Evolutionary conservation across 768 basidiomycete genomes (phyloP).

Genomic region (Leucosporidium creatinivorum): DNA sequence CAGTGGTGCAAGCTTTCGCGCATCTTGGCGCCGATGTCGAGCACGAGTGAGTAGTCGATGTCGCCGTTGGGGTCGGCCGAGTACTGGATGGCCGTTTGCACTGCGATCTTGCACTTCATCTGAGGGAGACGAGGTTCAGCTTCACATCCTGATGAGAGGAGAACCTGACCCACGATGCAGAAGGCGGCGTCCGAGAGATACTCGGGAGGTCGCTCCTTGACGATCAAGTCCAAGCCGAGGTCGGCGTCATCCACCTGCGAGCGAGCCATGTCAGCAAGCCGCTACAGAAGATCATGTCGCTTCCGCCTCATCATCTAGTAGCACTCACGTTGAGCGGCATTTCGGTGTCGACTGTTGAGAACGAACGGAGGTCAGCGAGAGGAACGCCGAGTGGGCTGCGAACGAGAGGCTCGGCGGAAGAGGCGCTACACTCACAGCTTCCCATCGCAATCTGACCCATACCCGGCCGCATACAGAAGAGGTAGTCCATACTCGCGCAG

Average conservation of each 20-base stretch:
- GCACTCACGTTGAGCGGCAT: background rate
- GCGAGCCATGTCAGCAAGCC: too few relatives aligned
- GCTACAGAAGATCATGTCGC: too few relatives aligned
- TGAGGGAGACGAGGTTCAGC: background rate
- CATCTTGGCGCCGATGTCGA: background rate
- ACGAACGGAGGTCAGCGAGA: too few relatives aligned
- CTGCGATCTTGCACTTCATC: background rate
- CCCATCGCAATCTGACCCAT: background rate
- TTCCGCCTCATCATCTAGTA: too few relatives aligned
- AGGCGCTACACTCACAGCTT: background rate
- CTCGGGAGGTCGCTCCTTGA: background rate
- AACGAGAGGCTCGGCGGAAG: too few relatives aligned
- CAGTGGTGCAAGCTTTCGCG: too few relatives aligned
- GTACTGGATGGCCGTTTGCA: background rate
- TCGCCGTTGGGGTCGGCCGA: background rate
- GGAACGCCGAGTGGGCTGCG: too few relatives aligned
- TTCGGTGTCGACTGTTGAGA: background rate
- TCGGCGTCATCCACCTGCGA: background rate
- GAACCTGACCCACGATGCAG: background rate
- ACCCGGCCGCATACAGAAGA: background rate
- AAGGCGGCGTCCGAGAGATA: background rate
- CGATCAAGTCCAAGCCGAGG: background rate
- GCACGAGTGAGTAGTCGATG: background rate
- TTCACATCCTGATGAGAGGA: background rate
- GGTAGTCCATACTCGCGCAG: background rate